Evolutionary conservation across 257 asterid genomes (phyloP), one percentile per base, ranked within the genome.

Genomic region (Nicotiana sylvestris): DNA sequence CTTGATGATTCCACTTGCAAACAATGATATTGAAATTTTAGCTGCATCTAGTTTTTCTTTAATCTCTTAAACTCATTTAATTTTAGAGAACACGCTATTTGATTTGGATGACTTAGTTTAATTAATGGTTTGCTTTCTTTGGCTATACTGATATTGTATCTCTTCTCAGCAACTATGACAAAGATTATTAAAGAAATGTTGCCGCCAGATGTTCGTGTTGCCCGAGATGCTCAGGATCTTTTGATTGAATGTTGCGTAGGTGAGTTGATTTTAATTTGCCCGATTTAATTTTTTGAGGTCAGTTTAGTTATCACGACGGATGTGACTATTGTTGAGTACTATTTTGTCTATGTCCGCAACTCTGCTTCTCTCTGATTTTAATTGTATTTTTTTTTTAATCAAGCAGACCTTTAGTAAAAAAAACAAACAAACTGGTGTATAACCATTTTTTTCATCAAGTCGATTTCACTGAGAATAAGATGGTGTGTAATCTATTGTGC

Each of bases 121-220:
- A 7, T 65, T 21, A 70, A 32, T 27, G 8, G 1, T 16, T 1
- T 84, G 1, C 25, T 27, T 72, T 53, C 62, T 30, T 46, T 76
- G 64, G 49, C 85, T 66, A 29, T 8, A 51, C 64, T 76, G 33
- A 80, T 4, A n/a, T 13, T 33, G 57, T 51, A 62, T 72, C 76
- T 78, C 65, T 62, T 64, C 27, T 46, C 87, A 89, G 92, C 92
- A 65, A 89, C 92, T 16, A 89, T 89, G 92, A 89, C 92, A 66
- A 89, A 89, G 67, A 89, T 89, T 49, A 89, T 89, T 46, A 89
- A 89, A 83, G 92, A 96, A 92, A 94, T 96, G 99, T 89, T 96
- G 70, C 99, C 99, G 43, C 97, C 98, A 53, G 99, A 96, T 90
- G 99, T 96, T 67, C 99, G 99, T 76, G 98, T 96, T 66, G 99